Evolutionary conservation across 2,329 filamentous ascomycete species (phyloP).

Genomic region (Beauveria sp.): DNA sequence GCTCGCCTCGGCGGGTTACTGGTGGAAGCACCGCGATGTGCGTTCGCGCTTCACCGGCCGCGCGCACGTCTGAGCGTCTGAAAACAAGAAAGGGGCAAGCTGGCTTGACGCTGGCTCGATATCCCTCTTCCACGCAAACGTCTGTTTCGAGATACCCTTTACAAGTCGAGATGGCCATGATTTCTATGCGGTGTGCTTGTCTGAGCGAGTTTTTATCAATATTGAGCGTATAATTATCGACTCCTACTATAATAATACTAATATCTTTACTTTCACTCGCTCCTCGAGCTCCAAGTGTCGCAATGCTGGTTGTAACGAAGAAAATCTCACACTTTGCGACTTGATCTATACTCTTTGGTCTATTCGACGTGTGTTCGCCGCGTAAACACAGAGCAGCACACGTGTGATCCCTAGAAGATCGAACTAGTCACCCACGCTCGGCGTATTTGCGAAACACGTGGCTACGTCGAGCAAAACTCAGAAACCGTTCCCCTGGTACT

Average conservation of each 20-base stretch:
- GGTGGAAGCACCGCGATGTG: conserved; percentile 46
- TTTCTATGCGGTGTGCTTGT: neutral
- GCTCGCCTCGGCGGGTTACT: conserved; percentile 48
- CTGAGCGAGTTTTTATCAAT: neutral
- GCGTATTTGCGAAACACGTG: too few species aligned
- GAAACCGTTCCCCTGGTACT: too few species aligned
- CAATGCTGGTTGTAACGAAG: too few species aligned
- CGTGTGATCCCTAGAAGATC: too few species aligned
- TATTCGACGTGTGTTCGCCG: too few species aligned
- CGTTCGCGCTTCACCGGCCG: conserved; percentile 52
- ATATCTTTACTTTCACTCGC: neutral
- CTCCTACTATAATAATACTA: neutral
- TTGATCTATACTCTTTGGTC: too few species aligned
- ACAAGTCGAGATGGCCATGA: neutral
- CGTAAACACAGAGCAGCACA: too few species aligned
- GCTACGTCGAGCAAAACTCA: too few species aligned
- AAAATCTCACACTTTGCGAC: too few species aligned
- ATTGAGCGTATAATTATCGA: neutral
- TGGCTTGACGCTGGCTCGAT: neutral
- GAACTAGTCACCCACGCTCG: too few species aligned
- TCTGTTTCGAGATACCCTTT: conserved; percentile 2
- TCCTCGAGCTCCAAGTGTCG: neutral
- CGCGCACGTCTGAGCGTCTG: conserved; percentile 37
- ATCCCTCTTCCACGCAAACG: neutral
- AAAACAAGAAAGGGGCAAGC: neutral